Base-by-base conservation (phyloP, 306 rosid species). In the Rubus idaeus region DNA sequence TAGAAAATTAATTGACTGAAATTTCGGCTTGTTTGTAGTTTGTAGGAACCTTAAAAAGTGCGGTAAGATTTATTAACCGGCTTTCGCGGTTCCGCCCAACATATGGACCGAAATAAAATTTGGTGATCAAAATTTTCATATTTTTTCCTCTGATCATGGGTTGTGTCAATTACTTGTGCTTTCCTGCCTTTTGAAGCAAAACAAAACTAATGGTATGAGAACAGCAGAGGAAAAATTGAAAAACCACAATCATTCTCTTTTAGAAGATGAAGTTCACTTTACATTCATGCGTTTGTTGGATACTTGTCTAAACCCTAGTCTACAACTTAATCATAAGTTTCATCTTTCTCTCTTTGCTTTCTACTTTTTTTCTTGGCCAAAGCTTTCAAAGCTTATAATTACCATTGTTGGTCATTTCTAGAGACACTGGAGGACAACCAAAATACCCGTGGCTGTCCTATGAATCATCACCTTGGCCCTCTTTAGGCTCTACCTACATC, bases 391-490 rank as follows among this genome's bases (percentile, higher is more conserved):
- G 84, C 79, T 74, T 81, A 89, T 89, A 81, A 91, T 91, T 84
- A 79, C 77, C 74, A 77, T 77, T 83, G 86, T 85, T 76, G 88
- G 75, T 74, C 42, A 79, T 84, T 87, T 80, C 16, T 84, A 78
- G 79, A 81, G 90, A 89, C 76, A 80, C 46, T 84, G 87, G 90
- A 91, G 86, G 91, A 89, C 93, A 86, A 68, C 91, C 87, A 73
- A 82, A 74, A 79, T 73, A 70, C 83, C 86, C 96, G 85, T 90
- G 91, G 83, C 76, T 64, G 80, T 77, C 84, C 79, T 79, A 65
- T 77, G 88, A 91, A 87, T 84, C 86, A 91, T 87, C 78, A 82
- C 82, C 81, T 51, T 83, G 56, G 21, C 65, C 77, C 77, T 73
- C 63, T 35, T 3, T 12, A 26, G 64, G 39, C 64, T 58, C 39